Base-by-base conservation (phyloP, 2,329 filamentous ascomycete species). In the Talaromyces sp. region DNA sequence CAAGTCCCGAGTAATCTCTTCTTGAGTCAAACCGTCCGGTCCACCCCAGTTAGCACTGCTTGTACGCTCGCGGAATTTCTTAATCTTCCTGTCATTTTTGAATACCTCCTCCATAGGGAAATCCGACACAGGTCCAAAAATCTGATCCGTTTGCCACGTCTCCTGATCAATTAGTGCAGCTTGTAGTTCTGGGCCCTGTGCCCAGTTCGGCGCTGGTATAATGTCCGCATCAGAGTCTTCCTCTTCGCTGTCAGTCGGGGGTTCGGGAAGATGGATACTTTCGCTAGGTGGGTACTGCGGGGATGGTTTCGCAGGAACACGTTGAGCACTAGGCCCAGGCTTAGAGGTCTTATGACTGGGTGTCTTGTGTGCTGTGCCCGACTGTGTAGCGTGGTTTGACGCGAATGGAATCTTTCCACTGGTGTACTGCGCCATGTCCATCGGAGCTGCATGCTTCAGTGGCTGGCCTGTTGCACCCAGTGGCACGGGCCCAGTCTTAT, bases 31-130 rank as follows among this genome's bases (percentile, higher is more conserved):
- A 45, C 82, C 80, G 72, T 99, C 95, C 2, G 87, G 80, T 56
- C 89, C 75, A 68, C 84, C 87, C 94, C 94, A 99, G 76, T 96
- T 95, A 36, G 95, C 95, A 74, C 91, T 96, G 65, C 90, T 96
- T 5, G 93, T 97, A 57, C 94, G 84, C 53, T 89, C 87, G 17
- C 95, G 85, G 80, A 97, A 97, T 69, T 91, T 89, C 78, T 89
- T 89, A 72, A 89, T 85, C 63, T 93, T 91, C 72, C 91, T 91
- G 73, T 89, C 92, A 72, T 91, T 90, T 74, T 83, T 88, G 75
- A 99, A 99, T 33, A 97, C 91, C 70, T 97, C 92, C 68, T 99
- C 95, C 87, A 99, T 94, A 68, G 91, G 90, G 63, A 99, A 80
- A 11, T 91, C 89, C 10, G 84, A 87, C 22, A 96, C 91, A 0